Evolutionary conservation across 2,329 filamentous ascomycete species (phyloP), one percentile per base, ranked within the genome.

Genomic region (Akanthomyces lecanii): DNA sequence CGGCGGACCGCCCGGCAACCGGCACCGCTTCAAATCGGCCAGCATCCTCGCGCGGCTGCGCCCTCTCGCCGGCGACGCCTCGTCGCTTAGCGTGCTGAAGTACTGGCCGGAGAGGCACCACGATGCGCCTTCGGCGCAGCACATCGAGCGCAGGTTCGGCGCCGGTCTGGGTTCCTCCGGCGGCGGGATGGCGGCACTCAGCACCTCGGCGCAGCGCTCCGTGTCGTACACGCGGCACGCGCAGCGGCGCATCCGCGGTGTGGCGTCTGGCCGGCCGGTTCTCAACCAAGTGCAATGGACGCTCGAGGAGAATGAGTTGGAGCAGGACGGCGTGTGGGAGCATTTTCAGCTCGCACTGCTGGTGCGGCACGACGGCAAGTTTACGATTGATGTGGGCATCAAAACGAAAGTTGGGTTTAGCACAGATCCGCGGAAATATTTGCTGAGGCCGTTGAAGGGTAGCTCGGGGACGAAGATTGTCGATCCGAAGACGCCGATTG

Each of bases 281-380:
- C 55, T 58, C 28, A 25, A 45, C 55, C 55, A 58, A 44, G 55
- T 58, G 42, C 55, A 45, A 30, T 58, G 55, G 55, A 58, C 55
- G 55, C 55, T 58, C 28, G 55, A 58, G 30, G 55, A 58, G 30
- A 58, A 58, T 21, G 55, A 48, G 14, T 2, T 58, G 25, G 28
- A 48, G 55, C 55, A 58, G 55, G 44, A 48, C 30, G 55, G 55
- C 55, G 33, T 58, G n/a, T 58, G 55, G 55, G 55, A 48, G 55
- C 55, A 58, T n/a, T 58, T 58, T 5, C 55, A 21, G n/a, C 55
- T 58, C 28, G 55, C 44, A 11, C 55, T 58, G 42, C 55, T 58
- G 12, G 55, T 58, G n/a, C 55, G 55, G 18, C 55, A 58, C 55
- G 55, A 58, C 10, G 55, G 55, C 55, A 38, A 18, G 55, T 58